Conservation (phyloP, 164 flowering plant genomes). For the Tetracentron sinense region DNA sequence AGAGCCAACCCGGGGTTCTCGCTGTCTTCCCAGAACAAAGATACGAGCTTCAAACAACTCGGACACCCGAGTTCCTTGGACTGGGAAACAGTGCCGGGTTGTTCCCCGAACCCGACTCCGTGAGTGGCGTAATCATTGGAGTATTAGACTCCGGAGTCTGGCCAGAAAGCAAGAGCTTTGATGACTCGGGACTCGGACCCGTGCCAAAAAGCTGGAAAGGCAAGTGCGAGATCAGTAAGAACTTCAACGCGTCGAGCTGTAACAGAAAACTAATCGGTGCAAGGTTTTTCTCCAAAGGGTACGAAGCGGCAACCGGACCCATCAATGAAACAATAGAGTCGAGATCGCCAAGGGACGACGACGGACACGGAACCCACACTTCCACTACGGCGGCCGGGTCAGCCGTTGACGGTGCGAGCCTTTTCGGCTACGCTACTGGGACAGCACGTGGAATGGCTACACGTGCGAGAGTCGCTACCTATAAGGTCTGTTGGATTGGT, state of each 20-base stretch:
- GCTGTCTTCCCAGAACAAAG: constrained; percentile 53
- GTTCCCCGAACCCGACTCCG: constrained; percentile 33
- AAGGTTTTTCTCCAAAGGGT: constrained; percentile 61
- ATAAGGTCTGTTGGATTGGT: constrained; percentile 85
- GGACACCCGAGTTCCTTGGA: constrained; percentile 85
- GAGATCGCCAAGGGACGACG: constrained; percentile 79
- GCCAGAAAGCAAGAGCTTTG: constrained; percentile 72
- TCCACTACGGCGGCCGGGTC: constrained; percentile 82
- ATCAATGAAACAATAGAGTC: constrained; percentile 62
- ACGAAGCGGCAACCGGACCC: constrained; percentile 62
- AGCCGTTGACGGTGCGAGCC: constrained; percentile 49
- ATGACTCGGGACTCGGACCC: constrained; percentile 65
- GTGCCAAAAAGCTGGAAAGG: constrained; percentile 75
- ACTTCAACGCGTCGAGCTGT: constrained; percentile 50
- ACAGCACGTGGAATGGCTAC: constrained; percentile 89
- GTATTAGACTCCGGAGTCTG: constrained; percentile 84
- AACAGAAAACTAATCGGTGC: constrained; percentile 86
- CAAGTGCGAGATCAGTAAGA: constrained; percentile 46
- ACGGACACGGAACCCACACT: constrained; percentile 95
- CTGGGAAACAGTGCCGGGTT: constrained; percentile 29
- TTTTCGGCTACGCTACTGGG: constrained; percentile 74
- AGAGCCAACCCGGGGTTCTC: constrained; percentile 42
- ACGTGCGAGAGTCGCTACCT: constrained; percentile 65
- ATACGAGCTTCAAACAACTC: constrained; percentile 84
- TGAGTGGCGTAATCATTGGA: constrained; percentile 63